These are phyloP conservation scores for Kwoniella sp. DNA, from an alignment of 768 basidiomycete species.

Conservation along the genomic window DNA sequence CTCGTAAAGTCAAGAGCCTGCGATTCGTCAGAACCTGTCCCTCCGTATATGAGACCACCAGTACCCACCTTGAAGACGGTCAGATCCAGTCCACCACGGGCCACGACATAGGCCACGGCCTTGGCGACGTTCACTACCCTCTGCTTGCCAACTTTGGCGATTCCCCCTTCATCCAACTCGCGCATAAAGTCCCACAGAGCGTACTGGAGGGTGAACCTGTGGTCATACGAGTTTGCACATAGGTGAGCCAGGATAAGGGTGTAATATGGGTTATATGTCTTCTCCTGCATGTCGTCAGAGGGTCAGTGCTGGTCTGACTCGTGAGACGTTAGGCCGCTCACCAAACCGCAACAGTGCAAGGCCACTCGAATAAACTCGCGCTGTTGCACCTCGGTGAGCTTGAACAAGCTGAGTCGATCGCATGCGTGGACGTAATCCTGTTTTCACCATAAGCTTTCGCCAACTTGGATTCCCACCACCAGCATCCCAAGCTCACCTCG, in stretches of 20 bases:
- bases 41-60: neutral
- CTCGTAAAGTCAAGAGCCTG: constrained; percentile 83
- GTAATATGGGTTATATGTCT: constrained; percentile 91
- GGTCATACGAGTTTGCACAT: constrained; percentile 69
- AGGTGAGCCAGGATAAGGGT: constrained; percentile 80
- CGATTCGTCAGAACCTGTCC: neutral
- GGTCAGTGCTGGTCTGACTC: neutral
- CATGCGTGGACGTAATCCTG: constrained; percentile 97
- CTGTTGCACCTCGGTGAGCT: constrained; percentile 81
- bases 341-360: constrained; percentile 69
- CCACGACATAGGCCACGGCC: constrained; percentile 89
- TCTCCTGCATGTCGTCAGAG: constrained; percentile 60
- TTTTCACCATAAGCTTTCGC: too few relatives aligned
- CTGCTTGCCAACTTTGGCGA: constrained; percentile 59
- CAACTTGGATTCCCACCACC: neutral
- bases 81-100: constrained; percentile 71
- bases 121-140: constrained; percentile 70
- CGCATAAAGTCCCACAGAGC: constrained; percentile 95
- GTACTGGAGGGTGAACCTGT: constrained; percentile 89
- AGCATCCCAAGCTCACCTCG: constrained; percentile 63
- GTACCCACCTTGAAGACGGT: constrained; percentile 71
- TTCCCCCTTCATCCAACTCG: constrained; percentile 74
- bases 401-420: constrained; percentile 77
- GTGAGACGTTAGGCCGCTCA: constrained; percentile 10
- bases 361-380: constrained; percentile 90